Evolutionary conservation across 164 flowering plant species (phyloP).

Genomic region (Piper longum): DNA sequence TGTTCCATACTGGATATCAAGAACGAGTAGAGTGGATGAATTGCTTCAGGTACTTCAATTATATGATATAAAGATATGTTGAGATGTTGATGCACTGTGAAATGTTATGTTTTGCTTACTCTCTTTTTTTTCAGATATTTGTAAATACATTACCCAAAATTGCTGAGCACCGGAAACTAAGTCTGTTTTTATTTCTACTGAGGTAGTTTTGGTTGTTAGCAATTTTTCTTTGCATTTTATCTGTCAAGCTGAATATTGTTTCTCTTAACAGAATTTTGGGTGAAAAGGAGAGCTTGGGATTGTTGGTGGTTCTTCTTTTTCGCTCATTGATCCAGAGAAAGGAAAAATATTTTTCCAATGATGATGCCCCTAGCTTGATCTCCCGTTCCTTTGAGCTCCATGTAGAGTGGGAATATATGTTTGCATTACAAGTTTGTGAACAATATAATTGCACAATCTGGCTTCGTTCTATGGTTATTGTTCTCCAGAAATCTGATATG

Average conservation of each 20-base stretch:
- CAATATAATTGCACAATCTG: conserved; percentile 71
- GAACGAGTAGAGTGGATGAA: conserved; percentile 22
- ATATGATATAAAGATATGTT: neutral
- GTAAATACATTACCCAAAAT: conserved; percentile 54
- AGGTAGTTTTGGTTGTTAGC: conserved; percentile 31
- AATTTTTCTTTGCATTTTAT: neutral
- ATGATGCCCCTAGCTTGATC: conserved; percentile 5
- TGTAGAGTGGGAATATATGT: conserved; percentile 63
- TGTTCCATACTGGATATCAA: conserved; percentile 70
- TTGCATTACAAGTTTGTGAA: conserved; percentile 50
- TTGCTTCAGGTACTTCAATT: conserved; percentile 51
- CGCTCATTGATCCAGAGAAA: conserved; percentile 44
- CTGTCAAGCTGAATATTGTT: neutral
- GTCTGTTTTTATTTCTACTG: conserved; percentile 39
- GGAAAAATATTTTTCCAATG: conserved; percentile 10
- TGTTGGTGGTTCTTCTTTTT: conserved; percentile 61
- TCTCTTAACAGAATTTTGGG: conserved; percentile 48
- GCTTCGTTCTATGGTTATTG: conserved; percentile 67
- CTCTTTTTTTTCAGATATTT: conserved; percentile 41
- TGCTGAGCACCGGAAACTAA: conserved; percentile 57
- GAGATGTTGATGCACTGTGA: neutral
- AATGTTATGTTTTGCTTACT: neutral
- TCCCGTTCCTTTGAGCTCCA: conserved; percentile 8
- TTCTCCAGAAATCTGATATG: conserved; percentile 31
- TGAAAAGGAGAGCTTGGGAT: conserved; percentile 42